Evolutionary conservation across 1,284 basidiomycete genomes (phyloP).

Genomic region (Sanghuangporus weigelae): DNA sequence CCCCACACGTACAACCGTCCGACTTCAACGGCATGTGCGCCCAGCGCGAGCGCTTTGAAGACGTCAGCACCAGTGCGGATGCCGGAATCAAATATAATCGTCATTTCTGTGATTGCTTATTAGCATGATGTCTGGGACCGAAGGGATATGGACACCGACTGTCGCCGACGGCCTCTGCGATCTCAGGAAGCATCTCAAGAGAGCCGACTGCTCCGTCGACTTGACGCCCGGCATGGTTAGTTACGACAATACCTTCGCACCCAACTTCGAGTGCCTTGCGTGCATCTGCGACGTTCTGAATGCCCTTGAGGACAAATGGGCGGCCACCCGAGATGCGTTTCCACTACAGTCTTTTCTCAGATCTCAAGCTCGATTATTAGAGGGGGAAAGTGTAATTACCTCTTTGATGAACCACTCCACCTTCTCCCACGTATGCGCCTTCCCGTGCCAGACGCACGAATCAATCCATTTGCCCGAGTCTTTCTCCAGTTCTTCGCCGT

Average conservation of each 20-base stretch:
- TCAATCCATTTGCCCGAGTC: slow-evolving; percentile 54
- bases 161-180: slow-evolving; percentile 45
- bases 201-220: slow-evolving; percentile 54
- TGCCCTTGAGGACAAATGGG: slow-evolving; percentile 56
- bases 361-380: slow-evolving; percentile 18
- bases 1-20: slow-evolving; percentile 47
- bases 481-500: slow-evolving; percentile 33
- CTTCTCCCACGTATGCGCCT: slow-evolving; percentile 53
- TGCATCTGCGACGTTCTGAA: slow-evolving; percentile 45
- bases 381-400: slow-evolving; percentile 23
- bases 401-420: slow-evolving; percentile 43
- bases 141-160: slow-evolving; percentile 27
- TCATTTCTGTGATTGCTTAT: slow-evolving; percentile 36
- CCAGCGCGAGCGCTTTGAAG: slow-evolving; percentile 51
- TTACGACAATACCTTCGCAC: slow-evolving; percentile 54
- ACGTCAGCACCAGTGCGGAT: slow-evolving; percentile 51
- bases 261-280: slow-evolving; percentile 44
- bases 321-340: slow-evolving; percentile 46
- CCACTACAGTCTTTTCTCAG: slow-evolving; percentile 34
- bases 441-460: slow-evolving; percentile 51
- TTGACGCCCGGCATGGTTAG: slow-evolving; percentile 58
- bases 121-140: background rate
- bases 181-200: slow-evolving; percentile 48
- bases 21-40: slow-evolving; percentile 41
- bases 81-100: slow-evolving; percentile 57